Evolutionary conservation across 805 yeast genomes (phyloP), one percentile per base, ranked within the genome.

Genomic region (Zygosaccharomyces lentus): DNA sequence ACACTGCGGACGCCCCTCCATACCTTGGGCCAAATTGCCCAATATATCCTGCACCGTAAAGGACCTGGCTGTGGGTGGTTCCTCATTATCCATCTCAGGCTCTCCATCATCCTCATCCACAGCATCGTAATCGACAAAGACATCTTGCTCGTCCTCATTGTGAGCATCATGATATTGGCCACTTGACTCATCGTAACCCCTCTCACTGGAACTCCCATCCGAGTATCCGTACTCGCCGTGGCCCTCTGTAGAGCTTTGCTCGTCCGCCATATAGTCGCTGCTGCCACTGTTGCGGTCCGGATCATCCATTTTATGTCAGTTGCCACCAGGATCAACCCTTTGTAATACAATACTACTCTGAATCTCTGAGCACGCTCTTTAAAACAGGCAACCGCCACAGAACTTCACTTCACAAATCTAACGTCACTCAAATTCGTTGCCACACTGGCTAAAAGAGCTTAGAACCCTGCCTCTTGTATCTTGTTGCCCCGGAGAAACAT

Each of bases 101-200:
- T 47, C 52, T 32, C 51, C 58, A 32, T 64, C 62, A 1, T 52
- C 59, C 3, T 27, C 2, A 47, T 57, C 39, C n/a, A 38, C 41
- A 9, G 27, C 34, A 17, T 26, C 41, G 15, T 38, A 38, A 16
- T 19, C 41, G 23, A 38, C 27, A 9, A 52, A 60, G 46, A 55
- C 59, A 12, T 61, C 69, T 17, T 55, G 64, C 24, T 57, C 66
- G 9, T 55, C 58, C 37, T 59, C 54, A 35, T 46, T 49, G 13
- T 46, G 53, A 13, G 50, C 61, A 24, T 51, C 58, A 25, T 54
- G 43, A 31, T 45, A 42, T 25, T 37, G 36, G 25, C 41, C 45
- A 25, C 48, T 41, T 10, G 49, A 49, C 9, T 34, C 45, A 12
- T 37, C 41, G 15, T 43, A 27, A n/a, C 45, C 55, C 17, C 49